Base-by-base conservation (phyloP, 768 basidiomycete genomes). In the Podaxis sp. region DNA sequence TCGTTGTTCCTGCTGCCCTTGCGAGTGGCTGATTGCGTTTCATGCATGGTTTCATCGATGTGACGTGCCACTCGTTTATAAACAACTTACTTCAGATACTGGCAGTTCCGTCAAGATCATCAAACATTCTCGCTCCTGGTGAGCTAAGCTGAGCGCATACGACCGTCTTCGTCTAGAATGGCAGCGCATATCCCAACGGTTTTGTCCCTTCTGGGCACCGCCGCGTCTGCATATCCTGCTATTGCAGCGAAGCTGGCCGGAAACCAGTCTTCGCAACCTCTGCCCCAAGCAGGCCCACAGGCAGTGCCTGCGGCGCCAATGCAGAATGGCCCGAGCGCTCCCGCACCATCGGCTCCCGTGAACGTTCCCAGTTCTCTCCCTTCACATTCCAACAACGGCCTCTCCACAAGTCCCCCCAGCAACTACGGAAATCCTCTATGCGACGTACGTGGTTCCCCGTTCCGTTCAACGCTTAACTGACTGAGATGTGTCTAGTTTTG, bases 111-210 rank as follows among this genome's bases (percentile, higher is more conserved):
- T 39, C 61, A 63, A 64, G 59, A 62, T 64, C 60, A 40, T 44
- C 52, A 39, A 52, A 54, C 46, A 52, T 64, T 39, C 48, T 42
- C 57, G 52, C 63, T 62, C 57, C 63, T 58, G 54, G 67, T 64
- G 65, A 65, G 61, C 66, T 65, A 66, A 65, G 61, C 66, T 65
- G 64, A 67, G 60, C 61, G 63, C 57, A 1, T 19, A 7, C 54
- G 7, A 22, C 46, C 48, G 19, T 56, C 54, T 22, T 49, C 53
- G 66, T 49, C 60, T 51, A 60, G 44, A 17, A 81, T 83, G 79
- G 71, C 81, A 42, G 77, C 79, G 49, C 73, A 77, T 68, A 77
- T 83, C 64, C 79, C 81, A 19, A 69, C 80, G 55, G 80, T 81
- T 22, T 68, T 83, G 46, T 81, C 81, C 33, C 70, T 82, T 49